Conservation (phyloP, 176 grass and related monocot genomes). For the Phyllostachys edulis region DNA sequence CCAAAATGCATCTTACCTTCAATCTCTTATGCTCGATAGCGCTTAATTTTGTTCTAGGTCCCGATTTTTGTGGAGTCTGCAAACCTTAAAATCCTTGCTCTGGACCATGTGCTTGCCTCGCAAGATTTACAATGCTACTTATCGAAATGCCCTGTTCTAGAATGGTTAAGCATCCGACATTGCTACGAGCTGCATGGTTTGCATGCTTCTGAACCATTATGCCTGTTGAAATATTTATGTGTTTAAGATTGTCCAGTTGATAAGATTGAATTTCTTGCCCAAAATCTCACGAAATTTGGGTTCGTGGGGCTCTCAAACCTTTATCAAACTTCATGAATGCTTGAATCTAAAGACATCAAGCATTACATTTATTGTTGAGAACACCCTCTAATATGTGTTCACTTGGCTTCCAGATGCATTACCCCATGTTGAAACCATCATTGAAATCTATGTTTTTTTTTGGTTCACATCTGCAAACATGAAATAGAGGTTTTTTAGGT, state of each 20-base stretch:
- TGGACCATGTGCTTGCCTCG: conserved; percentile 3
- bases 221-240: not conserved
- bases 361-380: not conserved
- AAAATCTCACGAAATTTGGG: conserved; percentile 27
- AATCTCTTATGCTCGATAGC: not conserved
- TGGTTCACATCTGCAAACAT: too few relatives aligned
- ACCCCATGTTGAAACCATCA: conserved; percentile 9
- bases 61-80: conserved; percentile 11
- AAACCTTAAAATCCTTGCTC: conserved; percentile 18
- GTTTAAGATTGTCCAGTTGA: conserved; percentile 1
- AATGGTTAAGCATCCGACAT: not conserved
- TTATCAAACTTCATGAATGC: conserved; percentile 20
- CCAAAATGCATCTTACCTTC: not conserved
- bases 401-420: not conserved
- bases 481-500: too few relatives aligned
- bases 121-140: not conserved
- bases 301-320: not conserved
- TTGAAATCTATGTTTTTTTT: too few relatives aligned
- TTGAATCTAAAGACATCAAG: conserved; percentile 27
- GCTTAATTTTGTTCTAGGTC: conserved; percentile 7
- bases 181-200: conserved; percentile 7
- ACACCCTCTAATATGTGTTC: not conserved
- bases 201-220: conserved; percentile 19
- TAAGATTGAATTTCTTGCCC: conserved; percentile 3
- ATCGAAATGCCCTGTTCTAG: conserved; percentile 16